Conservation (phyloP, 108 stramenopile genomes). For the Nannochloropsis oceanica region DNA sequence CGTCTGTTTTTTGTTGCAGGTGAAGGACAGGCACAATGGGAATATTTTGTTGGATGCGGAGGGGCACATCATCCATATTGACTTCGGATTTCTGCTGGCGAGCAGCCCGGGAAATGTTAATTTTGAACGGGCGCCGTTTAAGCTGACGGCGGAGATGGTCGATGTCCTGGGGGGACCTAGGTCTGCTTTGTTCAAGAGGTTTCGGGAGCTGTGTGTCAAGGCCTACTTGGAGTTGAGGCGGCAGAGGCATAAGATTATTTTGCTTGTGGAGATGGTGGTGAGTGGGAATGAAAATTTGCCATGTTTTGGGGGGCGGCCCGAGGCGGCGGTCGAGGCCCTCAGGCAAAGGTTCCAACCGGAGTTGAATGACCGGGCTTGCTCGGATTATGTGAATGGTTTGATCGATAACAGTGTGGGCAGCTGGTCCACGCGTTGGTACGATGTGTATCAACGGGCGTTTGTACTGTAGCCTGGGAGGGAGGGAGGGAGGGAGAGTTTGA, state of each 20-base stretch:
- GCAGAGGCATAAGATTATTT: conserved; percentile 35
- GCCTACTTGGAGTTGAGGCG: conserved; percentile 57
- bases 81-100: conserved; percentile 39
- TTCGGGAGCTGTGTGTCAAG: conserved; percentile 66
- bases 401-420: conserved; percentile 75
- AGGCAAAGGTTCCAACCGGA: conserved; percentile 18
- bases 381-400: conserved; percentile 61
- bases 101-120: conserved; percentile 28
- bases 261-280: conserved; percentile 83
- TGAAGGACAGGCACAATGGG: conserved; percentile 43
- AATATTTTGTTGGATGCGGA: conserved; percentile 37
- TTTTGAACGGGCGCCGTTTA: conserved; percentile 82
- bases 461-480: background rate
- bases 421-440: conserved; percentile 91
- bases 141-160: conserved; percentile 90
- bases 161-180: conserved; percentile 84
- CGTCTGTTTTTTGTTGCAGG: conserved; percentile 53
- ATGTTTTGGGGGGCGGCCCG: conserved; percentile 76
- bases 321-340: conserved; percentile 19
- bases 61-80: conserved; percentile 39
- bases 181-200: conserved; percentile 58
- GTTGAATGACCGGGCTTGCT: conserved; percentile 8
- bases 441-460: conserved; percentile 73
- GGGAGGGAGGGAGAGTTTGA: no score
- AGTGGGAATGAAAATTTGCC: conserved; percentile 76